Conservation (phyloP, 345 rosid species). For the Combretum micranthum region DNA sequence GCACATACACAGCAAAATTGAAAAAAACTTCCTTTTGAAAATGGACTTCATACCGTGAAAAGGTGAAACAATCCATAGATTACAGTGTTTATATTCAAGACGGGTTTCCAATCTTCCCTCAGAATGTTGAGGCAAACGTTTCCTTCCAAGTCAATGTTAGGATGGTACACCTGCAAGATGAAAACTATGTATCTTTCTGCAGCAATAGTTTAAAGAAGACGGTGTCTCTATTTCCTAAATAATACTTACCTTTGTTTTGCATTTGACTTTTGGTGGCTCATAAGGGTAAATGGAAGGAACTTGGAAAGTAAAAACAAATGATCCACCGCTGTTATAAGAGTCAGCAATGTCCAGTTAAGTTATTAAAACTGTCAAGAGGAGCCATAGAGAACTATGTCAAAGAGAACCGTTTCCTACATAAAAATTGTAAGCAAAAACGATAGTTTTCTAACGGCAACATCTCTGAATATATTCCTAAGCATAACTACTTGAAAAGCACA, state of each 20-base stretch:
- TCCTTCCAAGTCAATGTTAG: constrained; percentile 96
- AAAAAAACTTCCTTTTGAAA: not conserved
- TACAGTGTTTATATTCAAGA: constrained; percentile 85
- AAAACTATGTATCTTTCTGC: not conserved
- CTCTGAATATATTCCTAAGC: too few species aligned
- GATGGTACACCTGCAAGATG: constrained; percentile 72
- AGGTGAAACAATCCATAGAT: constrained; percentile 89
- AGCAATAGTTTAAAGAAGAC: not conserved
- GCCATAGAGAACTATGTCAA: too few species aligned
- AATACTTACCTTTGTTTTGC: constrained; percentile 81
- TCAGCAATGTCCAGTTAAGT: too few species aligned
- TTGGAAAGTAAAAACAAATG: constrained; percentile 78
- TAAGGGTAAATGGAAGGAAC: constrained; percentile 88
- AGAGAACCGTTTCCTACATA: too few species aligned
- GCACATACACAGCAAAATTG: too few species aligned
- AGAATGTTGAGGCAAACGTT: constrained; percentile 90
- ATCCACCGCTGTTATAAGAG: constrained; percentile 51
- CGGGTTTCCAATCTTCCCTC: constrained; percentile 98
- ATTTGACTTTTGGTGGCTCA: constrained; percentile 93
- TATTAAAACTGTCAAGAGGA: too few species aligned
- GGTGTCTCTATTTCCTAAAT: not conserved
- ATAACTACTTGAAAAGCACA: too few species aligned
- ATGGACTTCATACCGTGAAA: constrained; percentile 50
- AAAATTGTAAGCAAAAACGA: too few species aligned
- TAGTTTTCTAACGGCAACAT: too few species aligned